Base-by-base conservation (phyloP, 768 basidiomycete species). In the Tremella fuciformis region DNA sequence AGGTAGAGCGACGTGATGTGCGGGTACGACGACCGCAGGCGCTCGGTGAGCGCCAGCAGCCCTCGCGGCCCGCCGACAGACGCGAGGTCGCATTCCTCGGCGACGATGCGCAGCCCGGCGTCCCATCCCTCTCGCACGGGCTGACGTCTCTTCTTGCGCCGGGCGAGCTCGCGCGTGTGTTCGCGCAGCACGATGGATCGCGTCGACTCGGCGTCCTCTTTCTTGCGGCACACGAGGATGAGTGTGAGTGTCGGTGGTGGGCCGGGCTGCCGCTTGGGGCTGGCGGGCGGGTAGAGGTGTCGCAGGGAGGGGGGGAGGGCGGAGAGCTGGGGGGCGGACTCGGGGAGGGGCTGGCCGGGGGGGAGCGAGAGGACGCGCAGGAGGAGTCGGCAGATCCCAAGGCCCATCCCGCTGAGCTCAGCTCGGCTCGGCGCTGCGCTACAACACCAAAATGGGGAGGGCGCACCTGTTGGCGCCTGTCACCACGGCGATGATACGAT, bases 381-480 rank as follows among this genome's bases (percentile, higher is more conserved):
- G 8, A 78, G 57, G 1, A 68, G 70, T 13, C 72, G 64, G 40
- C 74, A 73, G 50, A 76, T 71, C 2, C 71, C 76, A 18, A 75
- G 62, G 6, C 77, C 77, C 38, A 75, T 63, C 8, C 77, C 77
- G 44, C 76, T 77, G 38, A n/a, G 26, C 19, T 15, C 18, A 15
- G 19, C n/a, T 16, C 7, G 37, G n/a, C 37, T n/a, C 24, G 40
- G 38, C 25, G 19, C 7, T 40, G 21, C 26, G 34, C 22, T 13
- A 8, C 21, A 19, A 50, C 37, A 24, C 11, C 13, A 41, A 29
- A 22, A 8, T 26, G 22, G n/a, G 13, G 9, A 4, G 21, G 18
- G 53, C 67, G 56, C 42, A 77, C 76, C 70, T 71, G 55, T 78
- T 78, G 39, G 77, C 74, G 19, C 77, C 77, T 0, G 77, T 78